phyloP scores from a whole-genome alignment of 164 flowering plant genomes.

The Liquidambar formosana region DNA sequence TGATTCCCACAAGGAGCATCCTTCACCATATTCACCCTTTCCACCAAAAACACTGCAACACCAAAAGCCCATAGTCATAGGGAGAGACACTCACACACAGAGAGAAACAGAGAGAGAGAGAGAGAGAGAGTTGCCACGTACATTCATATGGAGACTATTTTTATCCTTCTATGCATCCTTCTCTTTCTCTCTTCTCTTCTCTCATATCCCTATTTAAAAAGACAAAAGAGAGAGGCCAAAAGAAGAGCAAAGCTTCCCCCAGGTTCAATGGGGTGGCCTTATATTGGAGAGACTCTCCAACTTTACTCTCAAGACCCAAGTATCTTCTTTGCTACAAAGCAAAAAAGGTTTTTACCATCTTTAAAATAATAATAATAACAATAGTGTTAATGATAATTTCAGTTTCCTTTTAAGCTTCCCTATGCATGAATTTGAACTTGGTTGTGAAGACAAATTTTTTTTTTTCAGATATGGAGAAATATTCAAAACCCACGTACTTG shows the following conservation, averaged over 20 bases:
- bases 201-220: conserved; percentile 22
- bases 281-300: conserved; percentile 54
- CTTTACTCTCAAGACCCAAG: conserved; percentile 61
- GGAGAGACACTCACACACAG: no score
- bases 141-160: conserved; percentile 17
- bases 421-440: background rate
- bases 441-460: background rate
- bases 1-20: no score
- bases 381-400: no score
- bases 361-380: no score
- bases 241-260: conserved; percentile 63
- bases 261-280: conserved; percentile 80
- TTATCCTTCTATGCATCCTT: conserved; percentile 7
- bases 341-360: conserved; percentile 38
- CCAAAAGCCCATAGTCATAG: background rate
- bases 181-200: conserved; percentile 24
- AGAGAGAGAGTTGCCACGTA: conserved; percentile 9
- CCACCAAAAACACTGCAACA: background rate
- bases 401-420: background rate
- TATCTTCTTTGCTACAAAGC: conserved; percentile 45
- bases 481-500: conserved; percentile 53
- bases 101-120: background rate
- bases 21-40: no score
- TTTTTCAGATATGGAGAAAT: conserved; percentile 49
- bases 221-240: conserved; percentile 17